Evolutionary conservation across 2,329 filamentous ascomycete species (phyloP).

Genomic region (Trichoderma simmonsii): DNA sequence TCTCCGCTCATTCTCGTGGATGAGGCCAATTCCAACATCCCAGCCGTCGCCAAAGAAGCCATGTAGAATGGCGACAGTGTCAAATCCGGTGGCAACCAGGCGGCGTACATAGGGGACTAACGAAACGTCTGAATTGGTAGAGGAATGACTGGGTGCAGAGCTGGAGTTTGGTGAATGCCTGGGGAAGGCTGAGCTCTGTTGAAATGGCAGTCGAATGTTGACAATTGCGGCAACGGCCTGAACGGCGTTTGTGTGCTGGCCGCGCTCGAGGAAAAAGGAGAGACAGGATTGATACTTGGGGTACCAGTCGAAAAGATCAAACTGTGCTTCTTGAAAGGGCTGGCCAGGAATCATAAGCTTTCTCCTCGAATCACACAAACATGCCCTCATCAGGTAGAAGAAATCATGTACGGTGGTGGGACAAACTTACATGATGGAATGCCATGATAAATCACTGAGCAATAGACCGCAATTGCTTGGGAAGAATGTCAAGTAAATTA

Average conservation of each 20-base stretch:
- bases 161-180: slow-evolving; percentile 15
- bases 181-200: slow-evolving; percentile 49
- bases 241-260: slow-evolving; percentile 77
- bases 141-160: slow-evolving; percentile 6
- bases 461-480: not conserved
- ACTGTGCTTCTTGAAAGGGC: slow-evolving; percentile 49
- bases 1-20: slow-evolving; percentile 84
- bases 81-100: slow-evolving; percentile 87
- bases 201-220: slow-evolving; percentile 88
- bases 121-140: slow-evolving; percentile 30
- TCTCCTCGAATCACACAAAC: not conserved
- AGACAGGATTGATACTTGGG: slow-evolving; percentile 87
- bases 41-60: slow-evolving; percentile 98
- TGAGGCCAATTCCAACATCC: slow-evolving; percentile 70
- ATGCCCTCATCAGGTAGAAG: not conserved
- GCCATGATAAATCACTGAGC: not conserved
- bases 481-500: not conserved
- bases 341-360: slow-evolving; percentile 23
- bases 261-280: slow-evolving; percentile 86
- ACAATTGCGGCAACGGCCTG: slow-evolving; percentile 87
- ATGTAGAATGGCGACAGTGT: slow-evolving; percentile 80
- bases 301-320: slow-evolving; percentile 91
- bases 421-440: slow-evolving; percentile 19
- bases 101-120: slow-evolving; percentile 87
- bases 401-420: not conserved